Evolutionary conservation across 2,329 filamentous ascomycete genomes (phyloP), one percentile per base, ranked within the genome.

Genomic region (Fusarium austroafricanum): DNA sequence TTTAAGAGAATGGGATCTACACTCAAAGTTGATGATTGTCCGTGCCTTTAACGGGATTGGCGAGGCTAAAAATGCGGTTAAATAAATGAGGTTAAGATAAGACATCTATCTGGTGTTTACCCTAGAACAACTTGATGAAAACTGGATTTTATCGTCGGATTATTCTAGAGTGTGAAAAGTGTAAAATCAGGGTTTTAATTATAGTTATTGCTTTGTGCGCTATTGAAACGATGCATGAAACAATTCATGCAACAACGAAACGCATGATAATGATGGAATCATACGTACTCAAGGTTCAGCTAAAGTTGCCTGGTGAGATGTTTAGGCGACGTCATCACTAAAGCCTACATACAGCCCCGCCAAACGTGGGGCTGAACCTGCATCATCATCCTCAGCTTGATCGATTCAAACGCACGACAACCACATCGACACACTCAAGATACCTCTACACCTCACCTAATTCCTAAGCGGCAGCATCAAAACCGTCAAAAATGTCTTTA

Each of bases 401-500:
- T 31, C 46, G n/a, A 42, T 37, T 8, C 42, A 54, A 17, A 20
- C 33, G 4, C 7, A 20, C 21, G 14, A 23, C 12, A 37, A 28
- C 10, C 31, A 39, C 28, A 26, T 29, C 29, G 31, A 12, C 18
- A 51, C 42, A 17, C 42, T 28, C 18, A 11, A 46, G 15, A 44
- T 14, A 39, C n/a, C 20, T 38, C 12, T 15, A 11, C 17, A 17
- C 17, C 6, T 21, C 18, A 15, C 17, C 3, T 2, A 9, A 6
- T 18, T 5, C 2, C 8, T 10, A 31, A 21, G 1, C 3, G 37
- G 37, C 26, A 8, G n/a, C 5, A 18, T 5, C 4, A 40, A 17
- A 35, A 17, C 6, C 37, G 23, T 18, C 45, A 55, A 44, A 44
- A 42, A 80, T 80, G 79, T 78, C 78, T 20, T 23, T 73, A 15